Conservation (phyloP, 768 basidiomycete species). For the Tricholoma flavovirens region DNA sequence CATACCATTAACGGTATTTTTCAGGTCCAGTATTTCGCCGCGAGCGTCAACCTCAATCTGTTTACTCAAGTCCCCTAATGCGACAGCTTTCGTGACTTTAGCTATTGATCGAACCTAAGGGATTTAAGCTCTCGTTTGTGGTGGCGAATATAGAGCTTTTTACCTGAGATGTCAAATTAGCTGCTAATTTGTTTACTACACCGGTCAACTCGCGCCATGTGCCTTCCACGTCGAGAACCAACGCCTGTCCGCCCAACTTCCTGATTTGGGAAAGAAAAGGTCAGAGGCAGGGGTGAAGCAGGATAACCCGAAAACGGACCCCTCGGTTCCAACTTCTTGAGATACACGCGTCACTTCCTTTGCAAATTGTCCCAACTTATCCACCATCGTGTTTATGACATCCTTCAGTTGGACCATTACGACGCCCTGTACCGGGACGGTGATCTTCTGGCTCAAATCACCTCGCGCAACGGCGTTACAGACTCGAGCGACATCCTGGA, state of each 20-base stretch:
- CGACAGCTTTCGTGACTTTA: constrained; percentile 91
- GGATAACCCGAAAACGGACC: neutral
- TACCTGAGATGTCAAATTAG: constrained; percentile 70
- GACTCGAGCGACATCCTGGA: constrained; percentile 74
- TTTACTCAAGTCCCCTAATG: constrained; percentile 81
- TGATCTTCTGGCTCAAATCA: constrained; percentile 73
- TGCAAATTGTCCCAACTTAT: constrained; percentile 76
- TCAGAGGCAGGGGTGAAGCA: neutral
- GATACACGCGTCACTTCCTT: constrained; percentile 84
- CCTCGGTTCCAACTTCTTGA: constrained; percentile 65
- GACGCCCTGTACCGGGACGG: constrained; percentile 70
- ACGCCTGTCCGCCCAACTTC: constrained; percentile 68
- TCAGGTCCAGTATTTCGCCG: constrained; percentile 86
- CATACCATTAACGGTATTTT: constrained; percentile 58
- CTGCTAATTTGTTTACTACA: constrained; percentile 75
- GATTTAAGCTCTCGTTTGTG: neutral
- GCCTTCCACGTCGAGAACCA: constrained; percentile 77
- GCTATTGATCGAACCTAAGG: constrained; percentile 77
- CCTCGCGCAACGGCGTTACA: constrained; percentile 77
- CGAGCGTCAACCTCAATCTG: constrained; percentile 89
- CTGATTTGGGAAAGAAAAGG: constrained; percentile 44
- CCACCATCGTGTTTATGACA: constrained; percentile 64
- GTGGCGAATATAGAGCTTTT: neutral
- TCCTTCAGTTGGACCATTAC: constrained; percentile 81
- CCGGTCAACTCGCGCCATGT: constrained; percentile 81